Base-by-base conservation (phyloP, 2,329 filamentous ascomycete species). In the Curvularia sp. region DNA sequence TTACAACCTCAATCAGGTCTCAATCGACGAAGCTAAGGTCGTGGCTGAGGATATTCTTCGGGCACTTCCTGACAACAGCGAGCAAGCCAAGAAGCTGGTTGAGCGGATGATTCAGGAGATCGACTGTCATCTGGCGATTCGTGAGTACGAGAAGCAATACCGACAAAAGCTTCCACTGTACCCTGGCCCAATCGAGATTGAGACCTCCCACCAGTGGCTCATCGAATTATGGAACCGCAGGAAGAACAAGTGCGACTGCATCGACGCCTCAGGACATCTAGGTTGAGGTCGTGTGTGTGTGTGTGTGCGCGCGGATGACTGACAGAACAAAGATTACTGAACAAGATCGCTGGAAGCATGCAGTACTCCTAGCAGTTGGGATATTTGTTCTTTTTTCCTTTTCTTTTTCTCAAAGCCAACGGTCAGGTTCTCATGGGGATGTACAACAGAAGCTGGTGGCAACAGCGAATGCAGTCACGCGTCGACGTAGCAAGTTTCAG, bases 141-240 rank as follows among this genome's bases (percentile, higher is more conserved):
- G 59, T 18, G 50, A 67, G 18, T 74, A 74, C 49, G 70, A 74
- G 55, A 48, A 56, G 43, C 58, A 62, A 19, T 54, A 28, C 39
- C 66, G 69, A 32, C 66, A 68, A 41, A 71, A 59, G 42, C 47
- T 74, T 23, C 68, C 72, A 8, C 42, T 64, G 10, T 71, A 65
- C 47, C 63, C 59, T 15, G 69, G 70, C n/a, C 65, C 69, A 9
- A 64, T 72, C 25, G 49, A 55, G 6, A 46, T 70, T 3, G 63
- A 71, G 39, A 45, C 51, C 2, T 53, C 65, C 12, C 69, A 73
- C 36, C 61, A 70, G 28, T 72, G 68, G 64, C 65, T 71, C 13
- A 52, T 53, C 8, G 65, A 64, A 6, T 25, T 65, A 34, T 66
- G 67, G 65, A 60, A 65, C 32, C 65, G 57, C 45, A 67, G 51